Evolutionary conservation across 768 basidiomycete species (phyloP).

Genomic region (Trametes coccinea): DNA sequence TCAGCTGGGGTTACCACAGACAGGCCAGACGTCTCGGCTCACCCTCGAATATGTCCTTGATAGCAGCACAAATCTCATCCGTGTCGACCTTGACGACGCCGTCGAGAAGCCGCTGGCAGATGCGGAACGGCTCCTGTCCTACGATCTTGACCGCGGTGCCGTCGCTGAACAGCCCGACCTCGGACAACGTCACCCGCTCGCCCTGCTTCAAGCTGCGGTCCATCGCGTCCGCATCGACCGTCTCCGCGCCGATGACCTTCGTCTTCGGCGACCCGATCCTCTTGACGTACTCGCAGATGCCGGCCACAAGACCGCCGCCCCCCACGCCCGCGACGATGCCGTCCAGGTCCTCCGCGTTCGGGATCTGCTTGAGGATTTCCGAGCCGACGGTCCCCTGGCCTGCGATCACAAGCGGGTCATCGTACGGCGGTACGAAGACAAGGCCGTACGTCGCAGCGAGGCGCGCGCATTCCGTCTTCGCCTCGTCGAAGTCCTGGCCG

Average conservation of each 20-base stretch:
- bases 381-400: conserved; percentile 95
- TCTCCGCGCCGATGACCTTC: conserved; percentile 89
- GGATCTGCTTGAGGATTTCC: conserved; percentile 90
- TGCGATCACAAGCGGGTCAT: conserved; percentile 95
- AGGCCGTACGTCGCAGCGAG: conserved; percentile 76
- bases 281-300: conserved; percentile 90
- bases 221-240: conserved; percentile 95
- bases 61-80: conserved; percentile 97
- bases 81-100: conserved; percentile 84
- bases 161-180: conserved; percentile 96
- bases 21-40: conserved; percentile 18
- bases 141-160: conserved; percentile 97
- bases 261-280: conserved; percentile 84
- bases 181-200: conserved; percentile 76
- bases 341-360: conserved; percentile 72
- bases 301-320: conserved; percentile 91
- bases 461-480: conserved; percentile 90
- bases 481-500: conserved; percentile 93
- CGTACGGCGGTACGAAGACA: conserved; percentile 93
- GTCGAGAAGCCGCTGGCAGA: conserved; percentile 85
- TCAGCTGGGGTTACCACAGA: background rate
- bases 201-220: conserved; percentile 76
- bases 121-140: conserved; percentile 91
- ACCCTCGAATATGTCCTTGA: conserved; percentile 99
- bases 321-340: conserved; percentile 91